Conservation (phyloP, 805 yeast species). For the Tetrapisispora iriomotensis region DNA sequence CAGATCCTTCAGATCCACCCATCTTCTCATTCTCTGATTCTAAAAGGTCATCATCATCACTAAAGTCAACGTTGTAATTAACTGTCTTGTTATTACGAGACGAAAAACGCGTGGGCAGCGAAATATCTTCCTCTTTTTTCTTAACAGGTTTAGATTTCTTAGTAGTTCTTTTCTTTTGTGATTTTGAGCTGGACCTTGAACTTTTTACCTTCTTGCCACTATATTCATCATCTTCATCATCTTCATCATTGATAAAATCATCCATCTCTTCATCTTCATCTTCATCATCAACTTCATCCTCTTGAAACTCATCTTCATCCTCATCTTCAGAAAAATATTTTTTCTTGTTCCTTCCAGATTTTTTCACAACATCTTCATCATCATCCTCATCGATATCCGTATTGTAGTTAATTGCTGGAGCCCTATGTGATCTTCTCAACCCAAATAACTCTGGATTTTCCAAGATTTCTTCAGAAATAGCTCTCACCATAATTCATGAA, state of each 20-base stretch:
- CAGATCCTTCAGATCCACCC: constrained; percentile 24
- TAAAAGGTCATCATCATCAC: constrained; percentile 34
- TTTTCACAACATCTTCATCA: constrained; percentile 23
- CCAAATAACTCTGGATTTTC: constrained; percentile 79
- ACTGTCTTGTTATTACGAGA: constrained; percentile 56
- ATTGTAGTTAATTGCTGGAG: constrained; percentile 30
- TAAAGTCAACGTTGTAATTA: constrained; percentile 67
- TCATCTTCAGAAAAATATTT: constrained; percentile 19
- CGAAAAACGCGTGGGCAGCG: constrained; percentile 62
- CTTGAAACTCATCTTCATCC: constrained; percentile 23
- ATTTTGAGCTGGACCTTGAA: constrained; percentile 1
- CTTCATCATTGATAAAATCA: constrained; percentile 17
- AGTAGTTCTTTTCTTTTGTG: constrained; percentile 8
- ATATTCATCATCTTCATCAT: constrained; percentile 18
- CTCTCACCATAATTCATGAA: constrained; percentile 11
- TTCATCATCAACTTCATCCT: constrained; percentile 20
- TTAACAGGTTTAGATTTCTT: constrained; percentile 9
- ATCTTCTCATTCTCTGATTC: constrained; percentile 24
- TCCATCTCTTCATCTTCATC: constrained; percentile 21
- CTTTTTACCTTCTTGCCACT: constrained; percentile 11
- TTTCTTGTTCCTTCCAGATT: constrained; percentile 11
- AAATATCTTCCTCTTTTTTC: constrained; percentile 10
- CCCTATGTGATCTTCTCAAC: constrained; percentile 63
- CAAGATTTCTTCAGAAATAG: constrained; percentile 44
- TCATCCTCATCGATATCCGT: constrained; percentile 21